phyloP scores from a whole-genome alignment of 306 rosid genomes.

The Pachyrhizus erosus region DNA sequence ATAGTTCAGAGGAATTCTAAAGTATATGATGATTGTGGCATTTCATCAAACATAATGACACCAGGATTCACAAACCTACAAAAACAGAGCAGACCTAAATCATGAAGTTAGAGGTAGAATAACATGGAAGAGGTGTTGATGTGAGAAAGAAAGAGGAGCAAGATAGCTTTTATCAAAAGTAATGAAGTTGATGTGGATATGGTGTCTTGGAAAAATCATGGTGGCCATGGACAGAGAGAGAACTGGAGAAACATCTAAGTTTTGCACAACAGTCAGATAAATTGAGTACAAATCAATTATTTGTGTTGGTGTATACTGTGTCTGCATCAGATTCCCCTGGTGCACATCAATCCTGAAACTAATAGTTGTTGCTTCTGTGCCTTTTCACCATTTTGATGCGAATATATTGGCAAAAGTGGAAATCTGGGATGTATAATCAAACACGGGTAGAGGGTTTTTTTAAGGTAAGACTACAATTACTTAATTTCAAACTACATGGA shows the following conservation, averaged over 20 bases:
- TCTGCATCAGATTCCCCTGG: too few species aligned
- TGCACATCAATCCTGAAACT: too few species aligned
- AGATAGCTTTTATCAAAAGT: neutral
- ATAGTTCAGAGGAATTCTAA: neutral
- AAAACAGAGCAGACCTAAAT: neutral
- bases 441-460: too few species aligned
- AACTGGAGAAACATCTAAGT: neutral
- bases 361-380: too few species aligned
- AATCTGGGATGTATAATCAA: too few species aligned
- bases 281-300: neutral
- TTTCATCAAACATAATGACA: constrained; percentile 2
- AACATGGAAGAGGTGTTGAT: neutral
- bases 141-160: neutral
- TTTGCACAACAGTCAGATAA: neutral
- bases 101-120: neutral
- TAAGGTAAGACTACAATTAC: neutral
- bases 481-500: neutral
- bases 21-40: neutral
- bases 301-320: neutral
- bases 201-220: neutral
- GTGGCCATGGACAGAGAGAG: neutral
- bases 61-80: neutral
- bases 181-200: neutral
- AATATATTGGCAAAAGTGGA: too few species aligned
- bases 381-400: too few species aligned